Percentiles rank a stretch among this genome's conserved stretches.
Conservation (phyloP, 192 early-diverging fungal species). For the Coemansia sp. region DNA sequence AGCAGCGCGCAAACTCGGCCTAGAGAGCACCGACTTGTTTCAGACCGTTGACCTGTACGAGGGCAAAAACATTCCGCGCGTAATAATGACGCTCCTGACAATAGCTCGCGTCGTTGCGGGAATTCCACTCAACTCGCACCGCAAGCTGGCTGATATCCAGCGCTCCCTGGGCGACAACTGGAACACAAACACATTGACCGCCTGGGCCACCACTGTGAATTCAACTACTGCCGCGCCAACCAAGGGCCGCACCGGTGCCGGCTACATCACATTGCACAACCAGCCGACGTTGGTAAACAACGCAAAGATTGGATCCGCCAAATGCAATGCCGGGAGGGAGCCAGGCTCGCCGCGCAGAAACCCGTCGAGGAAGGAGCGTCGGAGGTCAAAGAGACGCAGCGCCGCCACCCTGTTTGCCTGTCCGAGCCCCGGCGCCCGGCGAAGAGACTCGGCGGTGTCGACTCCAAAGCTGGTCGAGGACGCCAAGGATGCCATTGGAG, state of each 20-base stretch:
- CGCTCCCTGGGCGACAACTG: conserved; percentile 33
- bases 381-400: conserved; percentile 44
- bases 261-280: conserved; percentile 21
- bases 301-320: too few species aligned
- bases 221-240: too few species aligned
- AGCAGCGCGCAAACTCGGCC: conserved; percentile 67
- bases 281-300: conserved; percentile 33
- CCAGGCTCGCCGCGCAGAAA: conserved; percentile 4
- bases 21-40: conserved; percentile 71
- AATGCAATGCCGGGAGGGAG: too few species aligned
- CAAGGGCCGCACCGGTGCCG: conserved; percentile 1
- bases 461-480: too few species aligned
- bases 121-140: conserved; percentile 44
- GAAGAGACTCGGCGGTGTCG: too few species aligned
- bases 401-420: conserved; percentile 39
- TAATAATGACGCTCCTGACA: conserved; percentile 70
- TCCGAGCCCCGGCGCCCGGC: conserved; percentile 12
- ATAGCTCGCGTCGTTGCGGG: conserved; percentile 61
- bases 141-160: conserved; percentile 28
- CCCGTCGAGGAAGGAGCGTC: conserved; percentile 22
- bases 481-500: too few species aligned
- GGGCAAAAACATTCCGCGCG: conserved; percentile 73
- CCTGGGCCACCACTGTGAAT: conserved; percentile 4
- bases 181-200: conserved; percentile 41
- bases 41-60: conserved; percentile 79